Percentiles rank a stretch among this genome's conserved stretches.
Evolutionary conservation across 176 grass and related monocot genomes (phyloP).

Genomic region (Elaeis guineensis): DNA sequence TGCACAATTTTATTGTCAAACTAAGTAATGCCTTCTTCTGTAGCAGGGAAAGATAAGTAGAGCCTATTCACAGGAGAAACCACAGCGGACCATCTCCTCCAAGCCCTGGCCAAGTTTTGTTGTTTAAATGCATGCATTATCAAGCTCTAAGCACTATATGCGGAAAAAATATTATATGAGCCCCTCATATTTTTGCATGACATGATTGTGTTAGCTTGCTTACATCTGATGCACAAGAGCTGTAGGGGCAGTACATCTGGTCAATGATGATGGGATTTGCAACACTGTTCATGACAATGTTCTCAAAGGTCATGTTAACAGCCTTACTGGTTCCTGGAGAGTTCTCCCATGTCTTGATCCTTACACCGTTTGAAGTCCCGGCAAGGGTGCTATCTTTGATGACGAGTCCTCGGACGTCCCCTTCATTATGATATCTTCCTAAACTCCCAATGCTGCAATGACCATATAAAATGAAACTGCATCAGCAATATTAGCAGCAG

Average conservation of each 20-base stretch:
- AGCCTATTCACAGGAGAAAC: too few relatives aligned
- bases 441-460: slow-evolving; percentile 6
- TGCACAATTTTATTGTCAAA: too few relatives aligned
- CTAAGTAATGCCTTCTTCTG: too few relatives aligned
- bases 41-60: too few relatives aligned
- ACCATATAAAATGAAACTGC: too few relatives aligned
- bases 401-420: slow-evolving; percentile 16
- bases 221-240: slow-evolving; percentile 16
- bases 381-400: slow-evolving; percentile 25
- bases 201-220: not conserved
- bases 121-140: too few relatives aligned
- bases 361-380: slow-evolving; percentile 13
- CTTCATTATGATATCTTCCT: slow-evolving; percentile 7
- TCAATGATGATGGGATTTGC: slow-evolving; percentile 33
- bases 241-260: slow-evolving; percentile 32
- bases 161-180: too few relatives aligned
- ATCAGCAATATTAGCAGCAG: too few relatives aligned
- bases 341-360: slow-evolving; percentile 37
- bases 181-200: too few relatives aligned
- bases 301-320: slow-evolving; percentile 27
- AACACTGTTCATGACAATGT: slow-evolving; percentile 26
- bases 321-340: not conserved
- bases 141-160: too few relatives aligned
- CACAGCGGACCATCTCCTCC: too few relatives aligned
- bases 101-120: too few relatives aligned